Base-by-base conservation (phyloP, 2,329 filamentous ascomycete species). In the Tolypocladium capitatum region DNA sequence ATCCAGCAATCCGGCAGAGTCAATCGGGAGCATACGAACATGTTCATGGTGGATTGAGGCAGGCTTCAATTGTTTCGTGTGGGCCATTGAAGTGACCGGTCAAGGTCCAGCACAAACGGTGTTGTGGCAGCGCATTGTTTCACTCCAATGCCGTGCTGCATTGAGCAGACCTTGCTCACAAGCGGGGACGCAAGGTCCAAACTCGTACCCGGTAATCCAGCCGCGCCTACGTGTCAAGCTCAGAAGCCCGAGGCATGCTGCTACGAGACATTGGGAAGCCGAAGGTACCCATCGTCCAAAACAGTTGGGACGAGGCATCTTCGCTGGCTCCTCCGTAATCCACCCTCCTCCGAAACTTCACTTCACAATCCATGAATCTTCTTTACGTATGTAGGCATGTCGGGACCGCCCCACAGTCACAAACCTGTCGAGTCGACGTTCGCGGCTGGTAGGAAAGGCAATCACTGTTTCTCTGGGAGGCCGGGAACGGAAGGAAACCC, bases 401-500 rank as follows among this genome's bases (percentile, higher is more conserved):
- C 61, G 69, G 58, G 63, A 72, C 63, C 68, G 70, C 69, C 71
- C 71, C 72, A 74, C 72, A 71, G 71, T 68, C 69, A 66, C 63
- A 63, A 64, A 68, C 70, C 69, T 65, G 53, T 54, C 44, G 48
- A 57, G 53, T 58, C 51, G 63, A 57, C 53, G 57, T 56, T 55
- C 51, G 59, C 60, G 69, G 65, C 71, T 72, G 68, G 60, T 68
- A 65, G 53, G 65, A 68, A 72, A 70, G 70, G 69, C 63, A 60
- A 59, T 68, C 65, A 67, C 69, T 56, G 44, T 59, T 69, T 51
- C 56, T 75, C 50, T 69, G 56, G 71, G 70, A 63, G 72, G 72
- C 72, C 70, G 72, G 72, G 72, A 75, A 75, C 72, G 72, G 71
- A 73, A 68, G 70, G 65, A 72, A 65, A 72, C 68, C 67, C 68